Evolutionary conservation across 352 stramenopile genomes (phyloP).

Genomic region (Pythium oligandrum): DNA sequence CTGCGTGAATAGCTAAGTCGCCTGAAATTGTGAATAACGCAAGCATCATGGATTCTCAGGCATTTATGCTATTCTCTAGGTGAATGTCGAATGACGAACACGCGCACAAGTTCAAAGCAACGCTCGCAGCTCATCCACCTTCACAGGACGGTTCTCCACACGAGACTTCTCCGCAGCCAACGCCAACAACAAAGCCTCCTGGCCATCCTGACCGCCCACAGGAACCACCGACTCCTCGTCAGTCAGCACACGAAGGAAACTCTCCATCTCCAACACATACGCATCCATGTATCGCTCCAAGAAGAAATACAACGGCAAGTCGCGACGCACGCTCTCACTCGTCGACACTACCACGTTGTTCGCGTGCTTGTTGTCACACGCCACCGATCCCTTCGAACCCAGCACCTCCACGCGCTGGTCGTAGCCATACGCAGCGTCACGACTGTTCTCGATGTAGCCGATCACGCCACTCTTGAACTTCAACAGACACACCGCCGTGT

Average conservation of each 20-base stretch:
- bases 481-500: conserved; percentile 89
- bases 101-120: too few species aligned
- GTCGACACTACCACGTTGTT: conserved; percentile 79
- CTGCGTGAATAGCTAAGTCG: too few species aligned
- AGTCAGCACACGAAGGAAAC: conserved; percentile 58
- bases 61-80: too few species aligned
- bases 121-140: conserved; percentile 42
- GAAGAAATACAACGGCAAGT: conserved; percentile 95
- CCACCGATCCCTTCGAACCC: conserved; percentile 87
- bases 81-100: too few species aligned
- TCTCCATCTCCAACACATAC: too few species aligned
- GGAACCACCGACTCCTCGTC: conserved; percentile 32
- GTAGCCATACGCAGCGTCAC: conserved; percentile 92
- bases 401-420: conserved; percentile 93
- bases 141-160: conserved; percentile 62
- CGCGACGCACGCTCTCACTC: conserved; percentile 34
- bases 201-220: conserved; percentile 52
- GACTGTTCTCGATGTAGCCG: conserved; percentile 94
- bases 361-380: conserved; percentile 92
- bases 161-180: conserved; percentile 64
- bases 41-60: too few species aligned
- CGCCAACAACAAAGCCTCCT: conserved; percentile 61
- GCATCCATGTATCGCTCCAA: conserved; percentile 92
- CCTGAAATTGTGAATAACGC: too few species aligned
- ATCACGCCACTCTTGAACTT: conserved; percentile 88